Evolutionary conservation across 1,139 yeast genomes (phyloP).

Genomic region (Yamadazyma membranifaciens): DNA sequence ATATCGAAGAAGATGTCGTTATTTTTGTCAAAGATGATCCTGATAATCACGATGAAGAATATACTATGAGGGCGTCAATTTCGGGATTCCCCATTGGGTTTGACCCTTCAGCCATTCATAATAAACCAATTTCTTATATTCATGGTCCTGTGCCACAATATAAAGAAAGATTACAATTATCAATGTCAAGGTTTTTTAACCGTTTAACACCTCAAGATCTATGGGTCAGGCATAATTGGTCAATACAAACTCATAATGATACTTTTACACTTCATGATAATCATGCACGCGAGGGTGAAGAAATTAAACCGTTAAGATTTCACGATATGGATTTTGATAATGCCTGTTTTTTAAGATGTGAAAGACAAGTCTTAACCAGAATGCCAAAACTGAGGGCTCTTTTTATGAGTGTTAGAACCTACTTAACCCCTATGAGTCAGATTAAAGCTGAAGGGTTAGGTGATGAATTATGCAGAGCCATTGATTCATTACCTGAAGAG

Average conservation of each 20-base stretch:
- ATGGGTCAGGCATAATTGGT: slow-evolving; percentile 44
- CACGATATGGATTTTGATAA: slow-evolving; percentile 39
- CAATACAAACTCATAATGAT: slow-evolving; percentile 35
- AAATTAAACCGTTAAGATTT: slow-evolving; percentile 18
- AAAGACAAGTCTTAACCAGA: slow-evolving; percentile 40
- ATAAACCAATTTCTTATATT: slow-evolving; percentile 37
- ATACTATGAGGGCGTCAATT: slow-evolving; percentile 31
- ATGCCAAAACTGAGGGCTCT: slow-evolving; percentile 39
- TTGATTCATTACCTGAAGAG: slow-evolving; percentile 56
- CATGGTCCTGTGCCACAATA: slow-evolving; percentile 47
- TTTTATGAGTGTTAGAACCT: slow-evolving; percentile 42
- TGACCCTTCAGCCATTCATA: slow-evolving; percentile 34
- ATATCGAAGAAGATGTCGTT: slow-evolving; percentile 42
- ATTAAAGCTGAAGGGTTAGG: slow-evolving; percentile 38
- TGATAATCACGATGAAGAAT: slow-evolving; percentile 30
- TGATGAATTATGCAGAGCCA: slow-evolving; percentile 52
- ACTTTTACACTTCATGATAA: slow-evolving; percentile 28
- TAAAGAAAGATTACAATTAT: slow-evolving; percentile 25
- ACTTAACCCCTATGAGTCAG: slow-evolving; percentile 34
- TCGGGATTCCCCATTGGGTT: slow-evolving; percentile 46
- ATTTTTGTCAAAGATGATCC: slow-evolving; percentile 38
- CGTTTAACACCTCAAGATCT: slow-evolving; percentile 34
- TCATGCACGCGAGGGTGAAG: slow-evolving; percentile 36
- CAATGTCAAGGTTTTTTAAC: slow-evolving; percentile 42
- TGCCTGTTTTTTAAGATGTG: slow-evolving; percentile 37